Evolutionary conservation across 306 rosid species (phyloP).

Genomic region (Sicyos edulis): DNA sequence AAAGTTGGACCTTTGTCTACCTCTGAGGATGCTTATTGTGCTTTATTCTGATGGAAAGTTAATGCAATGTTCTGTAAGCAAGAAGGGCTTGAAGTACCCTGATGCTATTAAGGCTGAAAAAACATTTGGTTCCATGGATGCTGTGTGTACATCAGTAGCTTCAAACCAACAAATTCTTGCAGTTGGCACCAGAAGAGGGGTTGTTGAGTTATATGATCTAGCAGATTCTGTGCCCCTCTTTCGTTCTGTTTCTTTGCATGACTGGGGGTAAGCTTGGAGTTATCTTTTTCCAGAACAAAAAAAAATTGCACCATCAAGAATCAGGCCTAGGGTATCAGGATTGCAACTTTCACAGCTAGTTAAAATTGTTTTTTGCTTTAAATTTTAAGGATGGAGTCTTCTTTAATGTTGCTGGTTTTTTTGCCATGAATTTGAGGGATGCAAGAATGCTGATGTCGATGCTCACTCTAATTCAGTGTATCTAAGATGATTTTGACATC

Average conservation of each 20-base stretch:
- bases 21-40: constrained; percentile 70
- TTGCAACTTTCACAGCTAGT: not conserved
- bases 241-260: constrained; percentile 71
- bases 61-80: constrained; percentile 75
- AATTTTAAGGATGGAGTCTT: constrained; percentile 13
- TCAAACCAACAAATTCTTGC: constrained; percentile 83
- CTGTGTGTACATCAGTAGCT: constrained; percentile 77
- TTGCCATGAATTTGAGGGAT: constrained; percentile 16
- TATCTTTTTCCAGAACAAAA: not conserved
- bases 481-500: constrained; percentile 10
- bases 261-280: constrained; percentile 67
- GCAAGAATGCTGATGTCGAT: not conserved
- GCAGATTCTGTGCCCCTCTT: constrained; percentile 64
- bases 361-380: not conserved
- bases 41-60: constrained; percentile 80
- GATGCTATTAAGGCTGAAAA: constrained; percentile 76
- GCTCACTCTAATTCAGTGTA: not conserved
- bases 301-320: constrained; percentile 13
- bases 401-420: constrained; percentile 12
- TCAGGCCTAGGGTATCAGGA: constrained; percentile 11
- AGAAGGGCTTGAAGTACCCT: constrained; percentile 80
- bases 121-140: constrained; percentile 65
- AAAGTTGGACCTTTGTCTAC: constrained; percentile 73
- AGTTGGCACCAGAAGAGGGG: constrained; percentile 89
- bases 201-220: constrained; percentile 79